A percentile compares a stretch with the other conserved stretches of the same genome.
These are phyloP conservation scores for Pelargonium fulgidum DNA, from an alignment of 441 rosid genomes.

Conservation along the genomic window DNA sequence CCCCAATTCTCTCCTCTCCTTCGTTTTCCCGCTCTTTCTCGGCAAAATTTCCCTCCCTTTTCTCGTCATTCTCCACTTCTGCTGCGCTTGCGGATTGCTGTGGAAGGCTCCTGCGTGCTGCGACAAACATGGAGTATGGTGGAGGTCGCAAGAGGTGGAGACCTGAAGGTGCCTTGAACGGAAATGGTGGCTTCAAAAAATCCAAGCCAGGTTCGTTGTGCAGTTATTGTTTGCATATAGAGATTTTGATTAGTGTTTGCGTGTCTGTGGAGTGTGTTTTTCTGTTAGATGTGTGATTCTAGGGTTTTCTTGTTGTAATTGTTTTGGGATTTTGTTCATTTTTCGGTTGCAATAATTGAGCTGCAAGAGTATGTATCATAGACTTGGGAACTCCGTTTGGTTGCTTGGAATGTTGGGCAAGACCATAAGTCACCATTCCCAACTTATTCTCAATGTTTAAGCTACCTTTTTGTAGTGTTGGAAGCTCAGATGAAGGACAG, in stretches of 20 bases:
- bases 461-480: neutral
- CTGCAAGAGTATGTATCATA: too few relatives aligned
- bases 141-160: conserved; percentile 58
- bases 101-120: neutral
- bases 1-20: conserved; percentile 5
- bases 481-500: neutral
- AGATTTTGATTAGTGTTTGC: neutral
- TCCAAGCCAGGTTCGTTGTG: conserved; percentile 40
- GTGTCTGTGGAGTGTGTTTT: neutral
- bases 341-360: neutral
- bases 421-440: neutral
- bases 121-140: conserved; percentile 36
- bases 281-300: neutral
- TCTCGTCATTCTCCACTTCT: neutral
- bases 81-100: conserved; percentile 13
- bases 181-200: conserved; percentile 57
- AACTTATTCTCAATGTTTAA: neutral
- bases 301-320: conserved; percentile 1
- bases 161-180: conserved; percentile 39
- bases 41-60: neutral
- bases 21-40: conserved; percentile 8
- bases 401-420: neutral
- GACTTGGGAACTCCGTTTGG: neutral
- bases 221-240: neutral
- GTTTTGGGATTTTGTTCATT: neutral